Base-by-base conservation (phyloP, 108 stramenopile species). In the Cyclotella baltica region DNA sequence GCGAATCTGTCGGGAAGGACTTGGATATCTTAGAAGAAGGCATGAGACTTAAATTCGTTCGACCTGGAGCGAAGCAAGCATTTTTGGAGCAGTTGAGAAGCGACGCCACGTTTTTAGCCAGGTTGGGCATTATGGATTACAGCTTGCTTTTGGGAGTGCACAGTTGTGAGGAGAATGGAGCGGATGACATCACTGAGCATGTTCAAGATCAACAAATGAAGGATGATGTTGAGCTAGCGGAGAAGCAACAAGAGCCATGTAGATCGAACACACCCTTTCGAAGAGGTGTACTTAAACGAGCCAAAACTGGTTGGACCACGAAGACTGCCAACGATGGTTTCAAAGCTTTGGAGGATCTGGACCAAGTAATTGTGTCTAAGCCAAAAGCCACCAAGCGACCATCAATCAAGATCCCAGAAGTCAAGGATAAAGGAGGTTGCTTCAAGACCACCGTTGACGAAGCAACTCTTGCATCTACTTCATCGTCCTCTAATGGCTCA, bases 81-180 rank as follows among this genome's bases (percentile, higher is more conserved):
- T 80, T 95, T 40, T 48, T 93, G 56, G 67, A 80, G 10, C 85
- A 86, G 40, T 69, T 92, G 29, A 50, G 56, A 36, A 47, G 64
- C 33, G 94, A 95, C 78, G 87, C 88, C 15, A 77, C 76, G 16
- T 91, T 91, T 62, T 68, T 95, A 70, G 88, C 87, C 37, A 52
- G 75, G 33, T 36, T 88, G 66, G 73, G 88, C 10, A 92, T 95
- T 55, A 95, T 95, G 94, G 94, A 95, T 81, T 95, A 95, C 72
- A 90, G 89, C 27, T 70, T 95, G 65, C 69, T 95, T 15, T 37
- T 95, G 46, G 94, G 94, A 28, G 85, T 91, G 35, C 91, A 90
- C 62, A 51, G 87, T 67, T 62, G 77, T 67, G 59, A 76, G 33
- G 69, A 71, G 34, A 57, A 23, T 29, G 15, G 55, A 1, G 52